Conservation (phyloP, 2,329 filamentous ascomycete species). For the Aureobasidium lini region DNA sequence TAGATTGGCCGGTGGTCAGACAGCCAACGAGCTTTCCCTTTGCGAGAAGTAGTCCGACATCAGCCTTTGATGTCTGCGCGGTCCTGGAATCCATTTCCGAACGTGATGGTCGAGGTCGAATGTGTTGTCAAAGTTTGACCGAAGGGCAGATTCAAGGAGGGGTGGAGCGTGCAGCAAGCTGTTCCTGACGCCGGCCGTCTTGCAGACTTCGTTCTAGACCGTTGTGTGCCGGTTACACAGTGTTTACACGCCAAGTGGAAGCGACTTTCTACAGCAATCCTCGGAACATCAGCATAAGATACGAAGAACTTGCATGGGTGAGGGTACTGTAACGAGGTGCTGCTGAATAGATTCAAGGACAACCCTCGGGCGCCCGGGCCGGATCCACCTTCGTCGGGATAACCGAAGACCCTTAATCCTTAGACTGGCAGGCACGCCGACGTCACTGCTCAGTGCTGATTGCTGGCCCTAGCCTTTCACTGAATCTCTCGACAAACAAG, state of each 20-base stretch:
- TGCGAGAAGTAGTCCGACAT: slow-evolving; percentile 7
- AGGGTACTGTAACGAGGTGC: too few species aligned
- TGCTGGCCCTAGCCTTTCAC: background rate
- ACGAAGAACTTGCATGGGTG: too few species aligned
- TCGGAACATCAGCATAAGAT: too few species aligned
- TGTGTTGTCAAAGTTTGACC: background rate
- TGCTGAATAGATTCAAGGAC: too few species aligned
- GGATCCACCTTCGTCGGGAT: too few species aligned
- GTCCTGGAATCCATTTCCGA: background rate
- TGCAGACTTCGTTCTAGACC: too few species aligned
- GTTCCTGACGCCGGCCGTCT: background rate
- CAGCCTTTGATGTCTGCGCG: slow-evolving; percentile 5
- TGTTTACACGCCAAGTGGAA: too few species aligned
- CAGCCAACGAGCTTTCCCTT: slow-evolving; percentile 13
- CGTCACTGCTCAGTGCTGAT: background rate
- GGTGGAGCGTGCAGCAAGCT: background rate
- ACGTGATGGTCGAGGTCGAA: background rate
- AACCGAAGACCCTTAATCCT: too few species aligned
- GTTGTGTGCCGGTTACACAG: too few species aligned
- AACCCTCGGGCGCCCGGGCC: too few species aligned
- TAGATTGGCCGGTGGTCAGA: slow-evolving; percentile 4
- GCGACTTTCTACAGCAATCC: too few species aligned
- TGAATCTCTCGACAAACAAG: background rate
- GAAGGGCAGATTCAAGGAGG: background rate
- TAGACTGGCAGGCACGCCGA: background rate